Percentiles rank a stretch among this genome's conserved stretches.
Evolutionary conservation across 768 basidiomycete species (phyloP).

Genomic region (Rhodotorula sphaerocarpa): DNA sequence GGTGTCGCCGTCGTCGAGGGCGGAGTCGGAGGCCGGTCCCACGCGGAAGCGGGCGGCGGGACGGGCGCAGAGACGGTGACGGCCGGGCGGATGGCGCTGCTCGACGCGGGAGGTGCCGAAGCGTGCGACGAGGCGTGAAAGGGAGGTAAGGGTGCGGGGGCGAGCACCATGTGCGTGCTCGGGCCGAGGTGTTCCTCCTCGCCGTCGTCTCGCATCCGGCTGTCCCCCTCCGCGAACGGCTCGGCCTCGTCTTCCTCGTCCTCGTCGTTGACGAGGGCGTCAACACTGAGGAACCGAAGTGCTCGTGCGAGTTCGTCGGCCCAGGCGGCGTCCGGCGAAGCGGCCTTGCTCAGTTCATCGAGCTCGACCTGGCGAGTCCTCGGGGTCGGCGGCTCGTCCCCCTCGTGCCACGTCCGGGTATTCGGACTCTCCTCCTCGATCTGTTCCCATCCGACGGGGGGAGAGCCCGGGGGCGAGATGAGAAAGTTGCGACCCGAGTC

Average conservation of each 20-base stretch:
- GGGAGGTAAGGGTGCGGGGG: conserved; percentile 1
- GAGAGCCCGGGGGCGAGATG: conserved; percentile 94
- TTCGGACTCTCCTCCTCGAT: conserved; percentile 87
- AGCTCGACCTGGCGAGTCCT: conserved; percentile 8
- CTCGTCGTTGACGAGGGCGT: conserved; percentile 19
- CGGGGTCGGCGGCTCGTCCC: conserved; percentile 43
- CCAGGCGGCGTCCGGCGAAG: conserved; percentile 5
- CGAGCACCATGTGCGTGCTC: conserved; percentile 31
- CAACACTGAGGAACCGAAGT: conserved; percentile 58
- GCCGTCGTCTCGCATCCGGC: conserved; percentile 27
- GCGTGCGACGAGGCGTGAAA: conserved; percentile 2
- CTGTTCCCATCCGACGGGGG: conserved; percentile 93
- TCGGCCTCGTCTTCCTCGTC: conserved; percentile 21
- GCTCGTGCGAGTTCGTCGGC: conserved; percentile 82
- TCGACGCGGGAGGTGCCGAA: background rate
- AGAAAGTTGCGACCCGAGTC: conserved; percentile 83
- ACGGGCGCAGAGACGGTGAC: conserved; percentile 37
- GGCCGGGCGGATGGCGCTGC: conserved; percentile 27
- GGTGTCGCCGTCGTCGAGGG: conserved; percentile 16
- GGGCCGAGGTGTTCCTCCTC: conserved; percentile 20
- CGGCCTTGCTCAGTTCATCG: background rate
- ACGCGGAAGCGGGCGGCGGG: conserved; percentile 1
- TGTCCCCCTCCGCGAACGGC: conserved; percentile 28
- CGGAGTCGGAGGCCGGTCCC: background rate
- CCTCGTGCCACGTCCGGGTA: conserved; percentile 47